phyloP scores from a whole-genome alignment of 139 green algal genomes.

The Volvox africanus region DNA sequence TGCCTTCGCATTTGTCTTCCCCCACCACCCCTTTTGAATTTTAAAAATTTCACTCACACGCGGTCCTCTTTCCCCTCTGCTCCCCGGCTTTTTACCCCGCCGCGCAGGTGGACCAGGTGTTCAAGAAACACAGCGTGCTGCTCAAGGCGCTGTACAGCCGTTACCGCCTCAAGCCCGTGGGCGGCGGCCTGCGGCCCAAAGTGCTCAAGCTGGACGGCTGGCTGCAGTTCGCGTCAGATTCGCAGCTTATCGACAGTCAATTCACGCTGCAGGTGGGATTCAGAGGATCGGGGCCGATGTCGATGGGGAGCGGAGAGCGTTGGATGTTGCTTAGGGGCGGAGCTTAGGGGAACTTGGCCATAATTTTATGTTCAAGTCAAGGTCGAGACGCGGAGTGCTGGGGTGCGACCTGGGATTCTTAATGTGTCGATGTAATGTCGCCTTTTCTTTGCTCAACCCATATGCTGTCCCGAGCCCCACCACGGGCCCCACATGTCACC shows the following conservation, averaged over 20 bases:
- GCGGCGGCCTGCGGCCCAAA: slow-evolving; percentile 81
- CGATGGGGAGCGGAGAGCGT: background rate
- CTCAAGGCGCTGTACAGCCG: slow-evolving; percentile 78
- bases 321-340: background rate
- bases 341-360: no score
- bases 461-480: no score
- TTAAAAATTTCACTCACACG: no score
- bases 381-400: no score
- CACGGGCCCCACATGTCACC: no score
- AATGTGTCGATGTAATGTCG: no score
- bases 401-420: no score
- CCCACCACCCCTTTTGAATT: no score
- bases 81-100: background rate
- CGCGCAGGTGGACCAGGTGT: slow-evolving; percentile 60
- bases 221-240: slow-evolving; percentile 72
- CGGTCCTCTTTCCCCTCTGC: no score
- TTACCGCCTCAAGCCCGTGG: slow-evolving; percentile 74
- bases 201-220: slow-evolving; percentile 80
- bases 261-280: slow-evolving; percentile 70
- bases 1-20: no score
- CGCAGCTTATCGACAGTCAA: slow-evolving; percentile 70
- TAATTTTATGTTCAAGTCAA: no score
- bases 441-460: no score
- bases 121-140: slow-evolving; percentile 73
- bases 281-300: background rate